phyloP scores from a whole-genome alignment of 352 stramenopile species.

The Phytophthora hybrid region DNA sequence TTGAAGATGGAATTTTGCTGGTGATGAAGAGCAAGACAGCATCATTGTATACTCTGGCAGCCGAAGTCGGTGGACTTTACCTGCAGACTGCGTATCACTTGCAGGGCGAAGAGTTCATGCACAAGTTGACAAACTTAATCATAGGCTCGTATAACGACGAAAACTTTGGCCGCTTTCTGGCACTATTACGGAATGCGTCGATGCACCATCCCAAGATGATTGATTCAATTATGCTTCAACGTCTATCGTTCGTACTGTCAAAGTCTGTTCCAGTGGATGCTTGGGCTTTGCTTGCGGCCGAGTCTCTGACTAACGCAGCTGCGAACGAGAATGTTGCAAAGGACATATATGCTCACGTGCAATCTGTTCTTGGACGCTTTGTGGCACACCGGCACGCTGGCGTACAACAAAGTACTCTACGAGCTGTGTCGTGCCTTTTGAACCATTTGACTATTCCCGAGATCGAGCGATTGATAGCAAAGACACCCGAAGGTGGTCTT shows the following conservation, averaged over 20 bases:
- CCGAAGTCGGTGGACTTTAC: slow-evolving; percentile 70
- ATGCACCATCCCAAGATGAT: slow-evolving; percentile 65
- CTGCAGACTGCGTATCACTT: slow-evolving; percentile 30
- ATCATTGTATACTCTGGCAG: slow-evolving; percentile 66
- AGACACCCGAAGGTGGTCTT: slow-evolving; percentile 43
- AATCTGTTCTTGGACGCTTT: slow-evolving; percentile 57
- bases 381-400: slow-evolving; percentile 57
- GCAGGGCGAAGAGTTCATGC: slow-evolving; percentile 36
- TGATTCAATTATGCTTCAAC: slow-evolving; percentile 76
- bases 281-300: slow-evolving; percentile 63
- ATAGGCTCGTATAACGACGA: slow-evolving; percentile 65
- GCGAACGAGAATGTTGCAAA: slow-evolving; percentile 46
- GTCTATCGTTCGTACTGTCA: slow-evolving; percentile 71
- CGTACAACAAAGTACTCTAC: slow-evolving; percentile 60
- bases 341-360: slow-evolving; percentile 60
- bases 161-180: slow-evolving; percentile 73
- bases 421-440: slow-evolving; percentile 50
- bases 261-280: slow-evolving; percentile 63
- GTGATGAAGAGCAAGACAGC: slow-evolving; percentile 55
- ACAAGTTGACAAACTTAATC: slow-evolving; percentile 53
- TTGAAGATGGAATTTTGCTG: slow-evolving; percentile 64
- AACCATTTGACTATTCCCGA: slow-evolving; percentile 38
- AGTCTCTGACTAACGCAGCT: slow-evolving; percentile 55
- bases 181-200: slow-evolving; percentile 67
- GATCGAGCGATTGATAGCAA: slow-evolving; percentile 40